These are phyloP conservation scores for Trichoderma koningiopsis DNA, from an alignment of 2,329 filamentous ascomycete species.

Conservation along the genomic window DNA sequence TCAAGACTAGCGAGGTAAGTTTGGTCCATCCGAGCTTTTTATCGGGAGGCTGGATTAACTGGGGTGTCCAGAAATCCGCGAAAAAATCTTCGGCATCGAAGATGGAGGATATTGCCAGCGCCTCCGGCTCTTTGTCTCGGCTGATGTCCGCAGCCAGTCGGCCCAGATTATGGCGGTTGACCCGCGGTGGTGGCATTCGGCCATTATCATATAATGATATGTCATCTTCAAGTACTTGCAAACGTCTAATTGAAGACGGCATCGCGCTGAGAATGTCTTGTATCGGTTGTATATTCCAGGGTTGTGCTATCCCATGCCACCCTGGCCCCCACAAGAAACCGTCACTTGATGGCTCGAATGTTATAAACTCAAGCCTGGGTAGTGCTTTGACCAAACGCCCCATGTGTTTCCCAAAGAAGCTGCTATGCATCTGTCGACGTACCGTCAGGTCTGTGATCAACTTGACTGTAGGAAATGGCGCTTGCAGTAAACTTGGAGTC, in stretches of 20 bases:
- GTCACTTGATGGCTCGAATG: not conserved
- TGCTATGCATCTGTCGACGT: conserved; percentile 6
- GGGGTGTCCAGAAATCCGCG: not conserved
- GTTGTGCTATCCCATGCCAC: not conserved
- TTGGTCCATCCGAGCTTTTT: not conserved
- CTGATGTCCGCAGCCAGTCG: not conserved
- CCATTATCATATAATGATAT: not conserved
- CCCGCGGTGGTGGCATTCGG: no score
- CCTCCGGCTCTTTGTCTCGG: not conserved
- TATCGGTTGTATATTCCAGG: not conserved
- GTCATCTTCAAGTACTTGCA: not conserved
- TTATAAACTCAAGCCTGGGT: not conserved
- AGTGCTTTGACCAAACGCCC: not conserved
- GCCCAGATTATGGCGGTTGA: not conserved
- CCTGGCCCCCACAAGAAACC: not conserved
- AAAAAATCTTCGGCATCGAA: not conserved
- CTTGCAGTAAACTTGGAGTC: accelerated
- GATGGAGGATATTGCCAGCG: not conserved
- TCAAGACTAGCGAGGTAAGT: conserved; percentile 1
- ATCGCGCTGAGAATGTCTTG: not conserved
- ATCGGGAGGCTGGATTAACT: not conserved
- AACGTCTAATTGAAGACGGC: not conserved
- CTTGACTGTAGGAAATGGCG: not conserved
- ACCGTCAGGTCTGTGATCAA: not conserved
- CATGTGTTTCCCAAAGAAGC: not conserved